These are phyloP conservation scores for Pythium biforme DNA, from an alignment of 352 stramenopile species.

Conservation along the genomic window DNA sequence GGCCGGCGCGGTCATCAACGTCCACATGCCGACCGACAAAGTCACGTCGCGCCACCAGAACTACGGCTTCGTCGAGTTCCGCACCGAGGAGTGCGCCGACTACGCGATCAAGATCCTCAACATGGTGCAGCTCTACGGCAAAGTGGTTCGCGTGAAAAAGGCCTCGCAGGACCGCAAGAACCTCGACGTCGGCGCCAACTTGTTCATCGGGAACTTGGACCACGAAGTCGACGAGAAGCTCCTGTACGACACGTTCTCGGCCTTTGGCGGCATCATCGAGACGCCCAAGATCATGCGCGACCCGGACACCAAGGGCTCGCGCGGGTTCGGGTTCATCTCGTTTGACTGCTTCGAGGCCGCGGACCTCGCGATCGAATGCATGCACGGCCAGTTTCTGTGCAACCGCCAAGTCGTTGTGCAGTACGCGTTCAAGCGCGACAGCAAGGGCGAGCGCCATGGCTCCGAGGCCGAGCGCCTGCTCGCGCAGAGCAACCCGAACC, in stretches of 20 bases:
- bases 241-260: slow-evolving; percentile 98
- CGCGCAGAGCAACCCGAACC: slow-evolving; percentile 81
- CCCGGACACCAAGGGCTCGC: slow-evolving; percentile 88
- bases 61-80: slow-evolving; percentile 99
- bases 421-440: slow-evolving; percentile 99
- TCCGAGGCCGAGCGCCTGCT: slow-evolving; percentile 87
- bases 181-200: slow-evolving; percentile 98
- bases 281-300: slow-evolving; percentile 96
- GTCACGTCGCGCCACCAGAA: slow-evolving; percentile 93
- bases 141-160: slow-evolving; percentile 96
- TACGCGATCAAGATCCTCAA: slow-evolving; percentile 99
- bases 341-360: slow-evolving; percentile 97
- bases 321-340: slow-evolving; percentile 97
- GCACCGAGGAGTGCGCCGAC: slow-evolving; percentile 95
- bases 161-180: slow-evolving; percentile 94
- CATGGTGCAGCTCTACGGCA: slow-evolving; percentile 98
- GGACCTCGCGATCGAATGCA: slow-evolving; percentile 99
- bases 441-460: slow-evolving; percentile 90
- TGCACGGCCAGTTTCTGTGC: slow-evolving; percentile 98
- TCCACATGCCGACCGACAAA: slow-evolving; percentile 99
- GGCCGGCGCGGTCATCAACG: slow-evolving; percentile 95
- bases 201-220: slow-evolving; percentile 98
- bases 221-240: slow-evolving; percentile 98
- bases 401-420: slow-evolving; percentile 98
- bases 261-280: slow-evolving; percentile 97